These are phyloP conservation scores for Penicillium bovifimosum DNA, from an alignment of 495 filamentous ascomycete species.

Conservation along the genomic window DNA sequence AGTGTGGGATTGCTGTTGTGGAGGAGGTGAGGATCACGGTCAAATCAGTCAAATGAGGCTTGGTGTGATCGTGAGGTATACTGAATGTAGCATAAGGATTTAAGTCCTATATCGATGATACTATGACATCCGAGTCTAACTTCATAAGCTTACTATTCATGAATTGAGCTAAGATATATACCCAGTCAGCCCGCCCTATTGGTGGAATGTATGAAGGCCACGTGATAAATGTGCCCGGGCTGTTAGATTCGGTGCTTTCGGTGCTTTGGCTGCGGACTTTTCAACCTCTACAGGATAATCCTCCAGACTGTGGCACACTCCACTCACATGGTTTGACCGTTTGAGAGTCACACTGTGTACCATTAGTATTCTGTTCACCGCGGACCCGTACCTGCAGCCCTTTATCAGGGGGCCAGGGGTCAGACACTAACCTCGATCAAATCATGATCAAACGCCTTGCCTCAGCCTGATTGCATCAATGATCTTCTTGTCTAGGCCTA, in stretches of 20 bases:
- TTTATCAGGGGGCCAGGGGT: neutral
- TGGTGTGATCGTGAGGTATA: neutral
- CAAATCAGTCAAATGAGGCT: neutral
- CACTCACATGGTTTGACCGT: no score
- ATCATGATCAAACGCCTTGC: neutral
- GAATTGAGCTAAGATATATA: neutral
- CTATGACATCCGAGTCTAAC: neutral
- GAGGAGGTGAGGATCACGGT: constrained; percentile 22
- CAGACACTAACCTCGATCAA: neutral
- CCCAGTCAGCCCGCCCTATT: neutral
- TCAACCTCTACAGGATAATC: no score
- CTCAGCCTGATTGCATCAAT: neutral
- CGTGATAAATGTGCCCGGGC: neutral
- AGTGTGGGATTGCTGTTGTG: constrained; percentile 21
- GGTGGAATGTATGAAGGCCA: neutral
- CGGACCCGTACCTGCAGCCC: constrained; percentile 17
- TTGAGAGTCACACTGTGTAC: constrained; percentile 15
- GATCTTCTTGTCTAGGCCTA: no score
- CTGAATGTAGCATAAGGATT: neutral
- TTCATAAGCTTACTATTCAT: neutral
- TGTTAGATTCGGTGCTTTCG: no score
- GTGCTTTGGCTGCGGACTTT: no score
- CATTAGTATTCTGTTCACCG: neutral
- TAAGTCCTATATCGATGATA: neutral
- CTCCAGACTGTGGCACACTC: no score